Evolutionary conservation across 2,329 filamentous ascomycete genomes (phyloP).

Genomic region (Macrophomina pseudophaseolina): DNA sequence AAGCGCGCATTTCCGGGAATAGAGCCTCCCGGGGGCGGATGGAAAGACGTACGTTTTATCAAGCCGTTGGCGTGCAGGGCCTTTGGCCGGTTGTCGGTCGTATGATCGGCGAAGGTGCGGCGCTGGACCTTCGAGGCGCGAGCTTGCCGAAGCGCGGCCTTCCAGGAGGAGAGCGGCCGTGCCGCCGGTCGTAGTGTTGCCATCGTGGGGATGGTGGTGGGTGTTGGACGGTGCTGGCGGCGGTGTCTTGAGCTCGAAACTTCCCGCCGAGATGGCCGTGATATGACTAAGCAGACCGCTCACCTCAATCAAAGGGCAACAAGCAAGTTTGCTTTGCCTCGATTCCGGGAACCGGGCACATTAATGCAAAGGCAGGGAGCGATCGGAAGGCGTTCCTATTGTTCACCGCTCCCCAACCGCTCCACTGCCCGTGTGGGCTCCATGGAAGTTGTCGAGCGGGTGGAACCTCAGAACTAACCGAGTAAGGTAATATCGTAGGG

Average conservation of each 20-base stretch:
- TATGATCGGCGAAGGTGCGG: conserved; percentile 25
- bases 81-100: neutral
- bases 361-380: neutral
- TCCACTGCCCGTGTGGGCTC: conserved; percentile 11
- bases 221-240: neutral
- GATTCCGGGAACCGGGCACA: neutral
- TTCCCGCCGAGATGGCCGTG: conserved; percentile 19
- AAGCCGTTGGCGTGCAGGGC: conserved; percentile 13
- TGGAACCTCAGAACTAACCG: conserved; percentile 19
- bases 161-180: conserved; percentile 75
- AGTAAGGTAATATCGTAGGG: conserved; percentile 12
- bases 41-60: conserved; percentile 15
- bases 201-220: conserved; percentile 50
- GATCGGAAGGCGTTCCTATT: neutral
- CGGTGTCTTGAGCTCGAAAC: conserved; percentile 10
- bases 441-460: conserved; percentile 2
- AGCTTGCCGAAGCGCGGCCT: conserved; percentile 65
- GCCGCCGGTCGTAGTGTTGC: conserved; percentile 60
- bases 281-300: conserved; percentile 17
- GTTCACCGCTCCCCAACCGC: neutral
- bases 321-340: neutral
- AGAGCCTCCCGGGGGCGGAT: neutral
- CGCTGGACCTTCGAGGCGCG: conserved; percentile 44
- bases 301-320: neutral
- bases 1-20: conserved; percentile 32